Evolutionary conservation across 768 basidiomycete species (phyloP), one percentile per base, ranked within the genome.

Genomic region (Cystobasidiopsis lactophilus): DNA sequence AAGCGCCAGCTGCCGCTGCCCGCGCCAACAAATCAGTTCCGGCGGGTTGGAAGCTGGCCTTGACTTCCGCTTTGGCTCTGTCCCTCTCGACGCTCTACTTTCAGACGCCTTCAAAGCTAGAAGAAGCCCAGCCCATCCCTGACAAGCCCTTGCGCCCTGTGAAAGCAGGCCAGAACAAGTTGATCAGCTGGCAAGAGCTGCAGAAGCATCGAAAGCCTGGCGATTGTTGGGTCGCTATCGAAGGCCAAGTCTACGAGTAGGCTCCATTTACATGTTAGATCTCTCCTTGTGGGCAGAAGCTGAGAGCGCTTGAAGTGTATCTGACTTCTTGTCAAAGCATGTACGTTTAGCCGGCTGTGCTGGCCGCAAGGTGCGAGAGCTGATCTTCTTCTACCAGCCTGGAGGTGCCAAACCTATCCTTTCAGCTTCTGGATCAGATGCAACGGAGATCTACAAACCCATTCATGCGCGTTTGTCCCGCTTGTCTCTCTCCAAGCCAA

Each of bases 161-260:
- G 7, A 35, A 35, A 35, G 33, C 33, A 16, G 33, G 33, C 9
- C 9, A 35, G 16, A 7, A 16, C 9, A 35, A 29, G 24, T 26
- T 26, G 45, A 47, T 47, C 14, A 7, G 5, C 4, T 23, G 11
- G 23, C 4, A 4, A 3, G 52, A 53, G 33, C 27, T 53, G 21
- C 30, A 48, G 45, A 4, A 50, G 43, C 52, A 53, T 33, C 29
- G 21, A 16, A 33, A 3, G 4, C 11, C 16, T 11, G 31, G 47
- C 3, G 52, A 53, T 38, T 53, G 52, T 29, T 53, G 52, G 52
- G 52, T 53, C 4, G 52, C 45, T 16, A 38, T 53, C n/a, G 43
- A 48, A 19, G 45, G 33, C 21, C 27, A 44, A 26, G 29, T 53
- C 3, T 53, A 47, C 29, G 45, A 53, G 52, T 53, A 31, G 4